Evolutionary conservation across 2,329 filamentous ascomycete genomes (phyloP).

Genomic region (Fusarium compactum): DNA sequence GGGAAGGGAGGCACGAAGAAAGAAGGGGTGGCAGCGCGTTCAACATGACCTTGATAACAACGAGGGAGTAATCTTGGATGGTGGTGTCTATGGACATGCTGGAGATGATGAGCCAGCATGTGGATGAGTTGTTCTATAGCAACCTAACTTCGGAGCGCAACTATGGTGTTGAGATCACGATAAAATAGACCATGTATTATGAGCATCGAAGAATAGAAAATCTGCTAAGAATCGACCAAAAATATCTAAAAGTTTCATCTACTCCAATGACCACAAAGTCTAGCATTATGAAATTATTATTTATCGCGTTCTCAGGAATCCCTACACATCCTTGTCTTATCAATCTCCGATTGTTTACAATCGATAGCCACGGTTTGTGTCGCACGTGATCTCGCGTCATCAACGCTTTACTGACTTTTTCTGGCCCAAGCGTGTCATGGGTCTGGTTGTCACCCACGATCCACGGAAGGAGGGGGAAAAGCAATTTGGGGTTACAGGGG

Average conservation of each 20-base stretch:
- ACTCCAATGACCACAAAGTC: neutral
- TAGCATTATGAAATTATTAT: neutral
- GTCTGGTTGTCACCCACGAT: conserved; percentile 11
- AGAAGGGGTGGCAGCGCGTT: conserved; percentile 67
- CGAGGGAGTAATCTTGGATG: conserved; percentile 69
- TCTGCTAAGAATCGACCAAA: too few relatives aligned
- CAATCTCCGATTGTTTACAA: conserved; percentile 5
- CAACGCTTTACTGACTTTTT: conserved; percentile 39
- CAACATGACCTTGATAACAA: conserved; percentile 72
- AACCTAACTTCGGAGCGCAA: neutral
- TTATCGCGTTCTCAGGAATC: neutral
- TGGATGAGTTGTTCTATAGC: conserved; percentile 37
- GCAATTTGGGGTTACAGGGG: conserved; percentile 31
- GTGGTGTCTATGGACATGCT: conserved; percentile 62
- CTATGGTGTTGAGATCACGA: neutral
- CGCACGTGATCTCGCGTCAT: conserved; percentile 54
- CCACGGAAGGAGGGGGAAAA: conserved; percentile 29
- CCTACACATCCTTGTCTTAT: neutral
- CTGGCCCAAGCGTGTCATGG: conserved; percentile 41
- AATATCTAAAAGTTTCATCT: neutral
- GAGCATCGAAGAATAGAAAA: neutral
- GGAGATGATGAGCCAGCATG: conserved; percentile 56
- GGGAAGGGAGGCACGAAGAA: conserved; percentile 58
- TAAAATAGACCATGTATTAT: neutral
- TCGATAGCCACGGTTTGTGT: conserved; percentile 8